Evolutionary conservation across 2,329 filamentous ascomycete genomes (phyloP).

Genomic region (Diaporthe sp.): DNA sequence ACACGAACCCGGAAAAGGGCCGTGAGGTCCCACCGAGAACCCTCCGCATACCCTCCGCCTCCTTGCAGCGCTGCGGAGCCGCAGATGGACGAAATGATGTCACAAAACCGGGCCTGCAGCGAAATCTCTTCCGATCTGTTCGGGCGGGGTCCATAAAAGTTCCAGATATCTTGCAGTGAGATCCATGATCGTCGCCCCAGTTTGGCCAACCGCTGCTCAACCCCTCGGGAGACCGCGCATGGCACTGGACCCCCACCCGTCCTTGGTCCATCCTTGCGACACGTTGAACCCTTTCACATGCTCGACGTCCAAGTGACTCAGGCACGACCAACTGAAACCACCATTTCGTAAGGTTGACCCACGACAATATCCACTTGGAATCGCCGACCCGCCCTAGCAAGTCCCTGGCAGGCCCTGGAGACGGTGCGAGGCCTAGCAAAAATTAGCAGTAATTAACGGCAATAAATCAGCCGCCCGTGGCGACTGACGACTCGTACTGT

Average conservation of each 20-base stretch:
- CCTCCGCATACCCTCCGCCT: constrained; percentile 20
- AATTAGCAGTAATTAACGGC: neutral
- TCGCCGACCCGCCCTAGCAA: too few relatives aligned
- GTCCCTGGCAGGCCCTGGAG: neutral
- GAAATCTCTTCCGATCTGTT: constrained; percentile 35
- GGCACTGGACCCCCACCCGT: neutral
- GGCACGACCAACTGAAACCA: constrained; percentile 24
- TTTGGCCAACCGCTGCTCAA: constrained; percentile 14
- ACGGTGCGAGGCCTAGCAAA: constrained; percentile 29
- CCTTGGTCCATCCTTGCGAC: neutral
- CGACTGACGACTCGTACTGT: constrained; percentile 22
- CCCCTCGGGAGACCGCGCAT: neutral
- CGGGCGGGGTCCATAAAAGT: constrained; percentile 27
- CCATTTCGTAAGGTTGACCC: constrained; percentile 28
- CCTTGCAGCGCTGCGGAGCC: constrained; percentile 31
- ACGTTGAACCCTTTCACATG: constrained; percentile 31
- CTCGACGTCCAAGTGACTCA: constrained; percentile 27
- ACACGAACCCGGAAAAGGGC: constrained; percentile 31
- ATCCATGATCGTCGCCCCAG: constrained; percentile 24
- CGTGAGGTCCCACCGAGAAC: constrained; percentile 22
- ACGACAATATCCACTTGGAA: constrained; percentile 21
- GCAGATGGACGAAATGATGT: constrained; percentile 32
- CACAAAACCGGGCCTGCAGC: constrained; percentile 32
- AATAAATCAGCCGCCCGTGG: constrained; percentile 29
- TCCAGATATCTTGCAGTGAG: constrained; percentile 1